A percentile compares a stretch with the other conserved stretches of the same genome.
Conservation (phyloP, 495 filamentous ascomycete species). For the Penicillium dipodomyicola region DNA sequence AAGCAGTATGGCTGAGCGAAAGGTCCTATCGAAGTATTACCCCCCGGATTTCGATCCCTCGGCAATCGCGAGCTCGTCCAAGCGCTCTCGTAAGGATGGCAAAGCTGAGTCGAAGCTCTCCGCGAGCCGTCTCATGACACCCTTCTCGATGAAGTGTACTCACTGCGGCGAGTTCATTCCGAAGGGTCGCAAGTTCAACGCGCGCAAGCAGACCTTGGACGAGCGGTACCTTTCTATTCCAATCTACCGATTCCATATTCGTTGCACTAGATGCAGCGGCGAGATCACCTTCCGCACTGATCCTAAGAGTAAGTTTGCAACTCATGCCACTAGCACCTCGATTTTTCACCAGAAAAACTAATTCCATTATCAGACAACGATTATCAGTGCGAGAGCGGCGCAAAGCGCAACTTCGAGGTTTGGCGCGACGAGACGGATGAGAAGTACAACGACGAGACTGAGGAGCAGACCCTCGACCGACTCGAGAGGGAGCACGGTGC, state of each 20-base stretch:
- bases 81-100: neutral
- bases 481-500: conserved; percentile 70
- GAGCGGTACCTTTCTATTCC: conserved; percentile 88
- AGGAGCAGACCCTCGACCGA: conserved; percentile 81
- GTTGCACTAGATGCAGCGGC: conserved; percentile 82
- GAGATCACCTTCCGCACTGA: conserved; percentile 97
- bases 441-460: conserved; percentile 64
- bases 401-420: conserved; percentile 88
- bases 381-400: conserved; percentile 82
- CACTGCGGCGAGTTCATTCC: conserved; percentile 96
- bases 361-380: conserved; percentile 58
- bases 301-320: conserved; percentile 63
- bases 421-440: conserved; percentile 61
- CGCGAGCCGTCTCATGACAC: conserved; percentile 90
- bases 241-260: conserved; percentile 93
- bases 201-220: conserved; percentile 88
- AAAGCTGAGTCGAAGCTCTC: neutral
- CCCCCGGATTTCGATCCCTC: conserved; percentile 97
- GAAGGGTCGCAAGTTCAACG: conserved; percentile 95
- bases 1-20: conserved; percentile 83
- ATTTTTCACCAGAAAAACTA: neutral
- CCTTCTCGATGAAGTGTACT: conserved; percentile 90
- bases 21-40: conserved; percentile 84
- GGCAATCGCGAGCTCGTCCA: conserved; percentile 63
- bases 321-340: neutral